A percentile compares a stretch with the other conserved stretches of the same genome.
Evolutionary conservation across 2,329 filamentous ascomycete species (phyloP).

Genomic region (Dendrostoma leiphaemia): DNA sequence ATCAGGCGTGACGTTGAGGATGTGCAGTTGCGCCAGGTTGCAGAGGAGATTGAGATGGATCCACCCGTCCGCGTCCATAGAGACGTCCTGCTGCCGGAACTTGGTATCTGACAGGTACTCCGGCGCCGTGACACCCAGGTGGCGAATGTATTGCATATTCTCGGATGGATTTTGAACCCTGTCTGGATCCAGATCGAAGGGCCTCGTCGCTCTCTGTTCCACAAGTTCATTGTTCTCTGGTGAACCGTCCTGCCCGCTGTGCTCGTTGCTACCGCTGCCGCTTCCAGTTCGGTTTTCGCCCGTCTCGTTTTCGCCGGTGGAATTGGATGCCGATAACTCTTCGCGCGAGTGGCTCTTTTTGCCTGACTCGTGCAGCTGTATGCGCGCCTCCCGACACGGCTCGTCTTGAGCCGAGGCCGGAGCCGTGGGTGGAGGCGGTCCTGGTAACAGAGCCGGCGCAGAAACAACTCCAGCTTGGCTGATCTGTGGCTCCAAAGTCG

Average conservation of each 20-base stretch:
- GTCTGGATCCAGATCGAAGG: conserved; percentile 74
- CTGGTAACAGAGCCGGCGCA: conserved; percentile 5
- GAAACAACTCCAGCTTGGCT: conserved; percentile 11
- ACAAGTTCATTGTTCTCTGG: conserved; percentile 41
- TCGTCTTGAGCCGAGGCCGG: conserved; percentile 27
- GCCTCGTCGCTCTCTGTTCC: conserved; percentile 75
- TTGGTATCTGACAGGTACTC: conserved; percentile 46
- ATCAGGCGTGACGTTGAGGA: conserved; percentile 75
- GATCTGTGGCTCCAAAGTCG: conserved; percentile 4
- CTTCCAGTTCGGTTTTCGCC: conserved; percentile 33
- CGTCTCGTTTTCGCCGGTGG: conserved; percentile 43
- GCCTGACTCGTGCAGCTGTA: conserved; percentile 34
- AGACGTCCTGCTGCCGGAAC: conserved; percentile 42
- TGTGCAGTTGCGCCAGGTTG: conserved; percentile 81
- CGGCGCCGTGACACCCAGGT: conserved; percentile 52
- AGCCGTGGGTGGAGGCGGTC: conserved; percentile 1
- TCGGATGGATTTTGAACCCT: conserved; percentile 73
- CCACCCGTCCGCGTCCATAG: conserved; percentile 70
- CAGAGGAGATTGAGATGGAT: conserved; percentile 78
- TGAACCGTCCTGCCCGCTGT: conserved; percentile 37
- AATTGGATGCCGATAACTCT: conserved; percentile 44
- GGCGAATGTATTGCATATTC: conserved; percentile 77
- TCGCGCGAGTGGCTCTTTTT: conserved; percentile 43
- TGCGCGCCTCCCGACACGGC: conserved; percentile 47
- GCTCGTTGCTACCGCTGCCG: conserved; percentile 27